Base-by-base conservation (phyloP, 2,329 filamentous ascomycete species). In the Colletotrichum filicis region DNA sequence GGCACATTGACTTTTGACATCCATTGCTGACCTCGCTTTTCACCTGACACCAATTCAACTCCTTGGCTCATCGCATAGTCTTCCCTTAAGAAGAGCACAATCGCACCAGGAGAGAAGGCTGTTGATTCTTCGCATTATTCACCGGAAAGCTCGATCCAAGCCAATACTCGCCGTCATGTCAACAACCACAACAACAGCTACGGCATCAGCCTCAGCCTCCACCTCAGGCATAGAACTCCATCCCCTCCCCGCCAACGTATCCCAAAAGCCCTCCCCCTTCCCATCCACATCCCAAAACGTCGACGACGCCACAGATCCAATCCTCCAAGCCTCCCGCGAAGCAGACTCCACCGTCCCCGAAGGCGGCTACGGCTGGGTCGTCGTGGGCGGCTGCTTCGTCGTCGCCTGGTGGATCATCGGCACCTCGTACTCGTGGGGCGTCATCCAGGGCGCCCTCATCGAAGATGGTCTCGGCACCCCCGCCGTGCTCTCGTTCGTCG, bases 341-440 rank as follows among this genome's bases (percentile, higher is more conserved):
- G 85, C 83, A 5, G 87, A 88, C 77, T 82, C 84, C 0, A 75
- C 83, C 32, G 84, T 83, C 0, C 88, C 88, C 0, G 87, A 90
- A 59, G 88, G 88, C 32, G 88, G 87, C 28, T 89, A 90, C 76
- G 88, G 88, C 73, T 90, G 88, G 88, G 82, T 86, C 16, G 82
- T 91, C 8, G 86, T 92, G 28, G 80, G 79, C 3, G 83, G 82
- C 37, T 89, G 87, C 75, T 84, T 86, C 2, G 77, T 88, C 1
- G 76, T 90, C 12, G 84, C 86, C 2, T 92, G 88, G 82, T 90
- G 87, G 88, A 84, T 87, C 64, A 85, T 88, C 61, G 90, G 89
- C 63, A 88, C 85, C 0, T 84, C 84, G 8, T 90, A 90, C 76
- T 85, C 85, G 74, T 92, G 90, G 89, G 91, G 90, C 28, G 85